Evolutionary conservation across 2,329 filamentous ascomycete genomes (phyloP), one percentile per base, ranked within the genome.

Genomic region (Saccharata proteae): DNA sequence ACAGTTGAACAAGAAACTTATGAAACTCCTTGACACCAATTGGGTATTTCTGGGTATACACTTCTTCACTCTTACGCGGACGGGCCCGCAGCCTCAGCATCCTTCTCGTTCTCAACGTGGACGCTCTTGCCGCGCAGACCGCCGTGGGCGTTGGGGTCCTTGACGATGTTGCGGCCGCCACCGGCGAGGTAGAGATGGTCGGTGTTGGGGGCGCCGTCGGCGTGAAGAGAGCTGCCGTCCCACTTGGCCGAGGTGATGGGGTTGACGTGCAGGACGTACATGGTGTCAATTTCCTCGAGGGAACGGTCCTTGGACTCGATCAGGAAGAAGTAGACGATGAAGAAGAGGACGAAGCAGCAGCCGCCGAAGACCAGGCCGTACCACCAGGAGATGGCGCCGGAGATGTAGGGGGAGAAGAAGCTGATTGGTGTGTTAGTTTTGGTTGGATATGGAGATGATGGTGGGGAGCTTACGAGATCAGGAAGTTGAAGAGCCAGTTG

Each of bases 371-470:
- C 73, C 40, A 83, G 81, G 2, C 80, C 80, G 44, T 81, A 82
- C 2, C 65, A 65, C 54, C 78, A 85, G 42, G 78, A 70, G 33
- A 85, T 85, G 3, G 69, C 69, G 0, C 64, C 59, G 0, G 75
- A 80, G 48, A 86, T 85, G 54, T 84, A 85, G 0, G 80, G 77
- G 0, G 81, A 84, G 61, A 84, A 83, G 61, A 86, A 86, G 0
- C 71, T 55, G n/a, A n/a, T n/a, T n/a, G n/a, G n/a, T n/a, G n/a
- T n/a, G n/a, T n/a, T n/a, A n/a, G n/a, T n/a, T n/a, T n/a, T n/a
- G n/a, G n/a, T n/a, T n/a, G n/a, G n/a, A n/a, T n/a, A n/a, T n/a
- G n/a, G n/a, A n/a, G 34, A 55, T 50, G n/a, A n/a, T n/a, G n/a
- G n/a, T n/a, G n/a, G n/a, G n/a, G n/a, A n/a, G n/a, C n/a, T n/a